A percentile compares a stretch with the other conserved stretches of the same genome.
Conservation (phyloP, 1,139 yeast species). For the Yamadazyma trypodendri region DNA sequence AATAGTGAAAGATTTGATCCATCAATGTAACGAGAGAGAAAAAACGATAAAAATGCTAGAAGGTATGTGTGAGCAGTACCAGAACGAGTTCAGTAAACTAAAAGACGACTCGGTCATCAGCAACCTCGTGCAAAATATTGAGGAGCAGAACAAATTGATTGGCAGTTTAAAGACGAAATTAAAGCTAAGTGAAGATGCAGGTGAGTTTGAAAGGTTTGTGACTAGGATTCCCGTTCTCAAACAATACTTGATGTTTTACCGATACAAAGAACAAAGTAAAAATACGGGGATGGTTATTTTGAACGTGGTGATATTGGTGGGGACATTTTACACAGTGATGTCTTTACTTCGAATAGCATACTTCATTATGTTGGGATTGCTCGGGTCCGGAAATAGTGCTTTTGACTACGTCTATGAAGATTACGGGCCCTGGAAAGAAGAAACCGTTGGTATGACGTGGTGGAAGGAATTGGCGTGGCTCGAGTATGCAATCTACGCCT, state of each 20-base stretch:
- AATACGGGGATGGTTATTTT: slow-evolving; percentile 21
- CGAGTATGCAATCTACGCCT: slow-evolving; percentile 27
- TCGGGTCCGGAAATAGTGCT: not conserved
- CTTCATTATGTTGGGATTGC: slow-evolving; percentile 11
- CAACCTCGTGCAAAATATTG: slow-evolving; percentile 18
- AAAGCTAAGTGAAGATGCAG: slow-evolving; percentile 11
- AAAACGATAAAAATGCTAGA: slow-evolving; percentile 21
- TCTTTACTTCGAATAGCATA: slow-evolving; percentile 13
- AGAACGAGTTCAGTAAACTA: slow-evolving; percentile 18
- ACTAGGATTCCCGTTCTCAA: slow-evolving; percentile 31
- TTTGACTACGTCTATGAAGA: slow-evolving; percentile 23
- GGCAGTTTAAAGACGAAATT: slow-evolving; percentile 21
- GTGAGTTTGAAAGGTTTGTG: slow-evolving; percentile 18
- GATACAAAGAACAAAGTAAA: slow-evolving; percentile 26
- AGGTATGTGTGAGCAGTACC: slow-evolving; percentile 24
- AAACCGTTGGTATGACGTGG: slow-evolving; percentile 22
- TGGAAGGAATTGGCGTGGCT: slow-evolving; percentile 37
- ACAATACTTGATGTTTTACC: slow-evolving; percentile 28
- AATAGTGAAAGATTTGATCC: slow-evolving; percentile 13
- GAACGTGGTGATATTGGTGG: slow-evolving; percentile 23
- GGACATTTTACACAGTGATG: slow-evolving; percentile 20
- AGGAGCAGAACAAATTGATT: slow-evolving; percentile 25
- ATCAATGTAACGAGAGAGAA: slow-evolving; percentile 21
- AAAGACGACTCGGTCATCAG: slow-evolving; percentile 17
- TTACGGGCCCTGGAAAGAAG: slow-evolving; percentile 9